Conservation (phyloP, 306 rosid genomes). For the Lupinus albus region DNA sequence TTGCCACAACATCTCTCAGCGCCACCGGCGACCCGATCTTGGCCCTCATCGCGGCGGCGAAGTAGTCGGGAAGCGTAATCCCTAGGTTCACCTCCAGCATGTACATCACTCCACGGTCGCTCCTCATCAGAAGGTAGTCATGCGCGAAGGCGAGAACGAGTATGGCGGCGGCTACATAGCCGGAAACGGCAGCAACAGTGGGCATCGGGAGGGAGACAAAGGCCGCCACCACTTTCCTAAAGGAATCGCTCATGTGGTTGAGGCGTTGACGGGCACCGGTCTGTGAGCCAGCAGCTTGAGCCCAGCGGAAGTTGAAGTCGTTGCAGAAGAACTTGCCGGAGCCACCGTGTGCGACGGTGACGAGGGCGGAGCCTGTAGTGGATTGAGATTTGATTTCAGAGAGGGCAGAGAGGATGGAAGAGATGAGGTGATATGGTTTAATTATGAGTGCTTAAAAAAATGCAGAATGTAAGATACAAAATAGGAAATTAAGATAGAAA, state of each 20-base stretch:
- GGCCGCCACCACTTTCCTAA: constrained; percentile 52
- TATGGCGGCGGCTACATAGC: constrained; percentile 66
- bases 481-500: too few relatives aligned
- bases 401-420: constrained; percentile 51
- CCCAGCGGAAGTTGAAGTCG: constrained; percentile 68
- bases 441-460: too few relatives aligned
- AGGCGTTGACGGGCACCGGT: constrained; percentile 51
- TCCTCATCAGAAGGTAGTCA: constrained; percentile 59
- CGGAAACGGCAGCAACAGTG: constrained; percentile 59
- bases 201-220: constrained; percentile 65
- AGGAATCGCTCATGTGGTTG: constrained; percentile 43
- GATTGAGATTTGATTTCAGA: constrained; percentile 49
- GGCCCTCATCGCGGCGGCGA: constrained; percentile 41
- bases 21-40: constrained; percentile 48
- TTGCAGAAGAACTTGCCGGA: constrained; percentile 60
- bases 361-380: constrained; percentile 55
- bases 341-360: constrained; percentile 63
- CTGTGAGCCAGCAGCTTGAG: constrained; percentile 46
- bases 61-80: constrained; percentile 55
- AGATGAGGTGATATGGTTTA: too few relatives aligned
- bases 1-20: constrained; percentile 46
- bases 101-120: constrained; percentile 59
- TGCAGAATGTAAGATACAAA: too few relatives aligned
- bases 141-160: constrained; percentile 56
- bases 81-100: constrained; percentile 68